Base-by-base conservation (phyloP, 441 rosid species). In the Populus hybrid region DNA sequence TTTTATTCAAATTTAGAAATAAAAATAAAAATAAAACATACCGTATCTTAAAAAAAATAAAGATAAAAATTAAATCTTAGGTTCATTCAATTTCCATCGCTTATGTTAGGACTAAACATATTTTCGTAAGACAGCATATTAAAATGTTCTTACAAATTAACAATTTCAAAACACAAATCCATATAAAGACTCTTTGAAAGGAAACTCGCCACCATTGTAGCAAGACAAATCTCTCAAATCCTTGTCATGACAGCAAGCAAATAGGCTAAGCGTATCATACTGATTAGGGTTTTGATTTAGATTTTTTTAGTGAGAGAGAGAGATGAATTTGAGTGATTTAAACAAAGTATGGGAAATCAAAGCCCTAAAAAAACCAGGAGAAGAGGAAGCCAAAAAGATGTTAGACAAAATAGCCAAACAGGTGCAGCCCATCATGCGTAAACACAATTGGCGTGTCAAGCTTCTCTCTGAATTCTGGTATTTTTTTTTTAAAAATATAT, bases 401-500 rank as follows among this genome's bases (percentile, higher is more conserved):
- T 87, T 95, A 26, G 91, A 90, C 61, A 88, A 87, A 79, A 86
- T 95, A 18, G 94, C 98, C 28, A 89, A 88, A 21, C 97, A 96
- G 80, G 98, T 96, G 71, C 94, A 94, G 36, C 98, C 97, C 50
- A 92, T 94, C 70, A 90, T 95, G 97, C 85, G 77, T 14, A 87
- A 83, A 77, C 91, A 81, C 71, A 88, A 88, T 61, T 91, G 97
- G 98, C 87, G 93, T 57, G 97, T 94, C 74, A 91, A 92, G 88
- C 82, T 95, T 71, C 97, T 94, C 82, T 94, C 93, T 14, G 94
- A 95, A 83, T 89, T 94, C 88, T 90, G 93, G 99, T 92, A 83
- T 28, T 50, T 40, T 38, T 35, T 72, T 53, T 36, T n/a, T 65
- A 18, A 16, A 53, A 14, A 53, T 16, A 16, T 1, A 53, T 6